A percentile compares a stretch with the other conserved stretches of the same genome.
phyloP scores from a whole-genome alignment of 2,329 filamentous ascomycete genomes.

The Hansfordia pulvinata region DNA sequence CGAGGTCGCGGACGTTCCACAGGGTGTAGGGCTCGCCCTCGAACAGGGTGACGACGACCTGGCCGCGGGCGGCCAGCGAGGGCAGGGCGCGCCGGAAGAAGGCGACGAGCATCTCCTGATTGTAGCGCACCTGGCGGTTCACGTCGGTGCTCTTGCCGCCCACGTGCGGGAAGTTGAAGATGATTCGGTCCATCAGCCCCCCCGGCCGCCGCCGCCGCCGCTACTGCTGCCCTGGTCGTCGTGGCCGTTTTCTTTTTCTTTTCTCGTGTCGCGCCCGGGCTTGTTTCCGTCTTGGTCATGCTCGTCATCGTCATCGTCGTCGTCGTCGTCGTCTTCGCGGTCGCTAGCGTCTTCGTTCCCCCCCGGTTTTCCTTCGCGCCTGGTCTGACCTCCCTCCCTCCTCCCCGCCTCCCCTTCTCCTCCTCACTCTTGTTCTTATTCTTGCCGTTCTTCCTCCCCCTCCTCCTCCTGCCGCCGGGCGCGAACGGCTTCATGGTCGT shows the following conservation, averaged over 20 bases:
- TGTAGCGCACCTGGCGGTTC: conserved; percentile 84
- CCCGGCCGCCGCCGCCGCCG: conserved; percentile 6
- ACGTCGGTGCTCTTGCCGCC: conserved; percentile 87
- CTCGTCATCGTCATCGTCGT: too few species aligned
- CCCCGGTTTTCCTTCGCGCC: too few species aligned
- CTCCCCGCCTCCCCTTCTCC: background rate
- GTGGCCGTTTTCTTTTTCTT: too few species aligned
- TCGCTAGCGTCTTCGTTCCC: conserved; percentile 26
- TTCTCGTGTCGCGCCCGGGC: too few species aligned
- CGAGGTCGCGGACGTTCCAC: conserved; percentile 88
- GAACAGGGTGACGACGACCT: conserved; percentile 76
- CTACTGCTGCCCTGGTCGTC: conserved; percentile 21
- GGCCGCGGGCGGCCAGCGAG: conserved; percentile 39
- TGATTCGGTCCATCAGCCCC: conserved; percentile 65
- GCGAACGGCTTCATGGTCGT: conserved; percentile 42
- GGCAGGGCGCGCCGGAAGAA: conserved; percentile 47
- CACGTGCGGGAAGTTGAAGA: conserved; percentile 97
- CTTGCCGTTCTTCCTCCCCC: conserved; percentile 3
- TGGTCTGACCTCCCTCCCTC: too few species aligned
- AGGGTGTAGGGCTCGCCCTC: conserved; percentile 89
- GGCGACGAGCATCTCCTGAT: conserved; percentile 63
- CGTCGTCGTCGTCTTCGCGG: too few species aligned
- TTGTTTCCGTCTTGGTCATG: too few species aligned
- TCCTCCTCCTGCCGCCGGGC: conserved; percentile 9
- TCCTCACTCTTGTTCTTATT: background rate